Conservation (phyloP, 129 eudicot genomes). For the Calendula officinalis region DNA sequence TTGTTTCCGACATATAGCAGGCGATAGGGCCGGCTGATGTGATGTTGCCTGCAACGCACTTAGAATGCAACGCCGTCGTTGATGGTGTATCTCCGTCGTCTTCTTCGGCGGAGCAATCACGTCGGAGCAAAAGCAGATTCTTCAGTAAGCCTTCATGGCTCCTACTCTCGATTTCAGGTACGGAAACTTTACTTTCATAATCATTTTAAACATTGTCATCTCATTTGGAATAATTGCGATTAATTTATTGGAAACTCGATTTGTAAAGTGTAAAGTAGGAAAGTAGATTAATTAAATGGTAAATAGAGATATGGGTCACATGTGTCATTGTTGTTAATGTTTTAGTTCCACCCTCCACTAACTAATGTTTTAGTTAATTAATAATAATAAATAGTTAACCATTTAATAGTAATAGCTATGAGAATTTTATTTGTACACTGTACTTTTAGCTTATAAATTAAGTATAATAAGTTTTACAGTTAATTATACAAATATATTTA, state of each 20-base stretch:
- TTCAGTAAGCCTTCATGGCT: conserved; percentile 41
- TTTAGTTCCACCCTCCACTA: background rate
- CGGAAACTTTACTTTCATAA: background rate
- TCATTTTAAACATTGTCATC: background rate
- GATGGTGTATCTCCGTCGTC: conserved; percentile 15
- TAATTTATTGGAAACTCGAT: conserved; percentile 25
- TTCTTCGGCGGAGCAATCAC: conserved; percentile 23
- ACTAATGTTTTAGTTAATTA: conserved; percentile 17
- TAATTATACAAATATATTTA: no score
- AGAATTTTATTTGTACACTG: no score
- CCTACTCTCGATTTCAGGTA: conserved; percentile 36
- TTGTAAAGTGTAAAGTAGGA: conserved; percentile 18
- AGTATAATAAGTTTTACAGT: no score
- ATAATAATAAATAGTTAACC: no score
- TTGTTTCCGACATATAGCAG: conserved; percentile 28
- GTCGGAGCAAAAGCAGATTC: conserved; percentile 33
- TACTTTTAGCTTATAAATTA: no score
- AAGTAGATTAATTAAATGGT: background rate
- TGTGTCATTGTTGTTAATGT: background rate
- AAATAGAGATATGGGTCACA: conserved; percentile 10
- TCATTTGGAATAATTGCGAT: background rate
- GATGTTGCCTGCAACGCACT: conserved; percentile 25
- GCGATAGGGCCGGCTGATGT: conserved; percentile 27
- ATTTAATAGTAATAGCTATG: no score
- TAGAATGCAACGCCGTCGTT: conserved; percentile 8